Conservation (phyloP, 106 monocot species). For the Gastrodia elata region DNA sequence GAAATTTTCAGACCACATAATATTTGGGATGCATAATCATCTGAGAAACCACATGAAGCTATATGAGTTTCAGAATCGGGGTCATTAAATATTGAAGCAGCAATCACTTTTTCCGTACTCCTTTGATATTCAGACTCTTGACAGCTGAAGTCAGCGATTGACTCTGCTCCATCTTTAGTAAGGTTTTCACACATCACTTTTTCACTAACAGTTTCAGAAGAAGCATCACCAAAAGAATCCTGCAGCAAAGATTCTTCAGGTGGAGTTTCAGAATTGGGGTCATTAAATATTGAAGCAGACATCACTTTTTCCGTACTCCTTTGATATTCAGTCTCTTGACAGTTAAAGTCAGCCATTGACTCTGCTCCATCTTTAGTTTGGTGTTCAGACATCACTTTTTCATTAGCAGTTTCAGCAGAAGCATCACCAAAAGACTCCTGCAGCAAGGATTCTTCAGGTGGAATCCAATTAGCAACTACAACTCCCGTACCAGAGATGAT, state of each 20-base stretch:
- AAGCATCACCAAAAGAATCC: constrained; percentile 1
- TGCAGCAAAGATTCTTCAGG: neutral
- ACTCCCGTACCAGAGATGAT: neutral
- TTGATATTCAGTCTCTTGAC: constrained; percentile 15
- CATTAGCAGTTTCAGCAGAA: neutral
- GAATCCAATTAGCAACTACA: neutral
- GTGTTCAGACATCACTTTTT: constrained; percentile 21
- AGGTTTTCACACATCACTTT: constrained; percentile 19
- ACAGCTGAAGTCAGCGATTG: constrained; percentile 9
- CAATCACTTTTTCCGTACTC: neutral
- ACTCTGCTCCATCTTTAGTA: constrained; percentile 27
- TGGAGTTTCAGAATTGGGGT: constrained; percentile 10
- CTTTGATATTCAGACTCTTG: constrained; percentile 14
- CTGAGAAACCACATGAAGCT: constrained; percentile 9
- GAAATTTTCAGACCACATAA: constrained; percentile 11
- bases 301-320: neutral
- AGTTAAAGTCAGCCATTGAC: constrained; percentile 9
- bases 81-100: constrained; percentile 12
- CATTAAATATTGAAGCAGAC: constrained; percentile 12
- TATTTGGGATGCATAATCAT: constrained; percentile 12
- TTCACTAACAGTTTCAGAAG: neutral
- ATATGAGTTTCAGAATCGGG: constrained; percentile 11
- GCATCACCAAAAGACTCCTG: constrained; percentile 1
- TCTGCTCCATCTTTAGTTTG: constrained; percentile 31
- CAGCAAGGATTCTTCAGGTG: neutral